These are phyloP conservation scores for Talaromyces adpressus DNA, from an alignment of 495 filamentous ascomycete species.

Conservation along the genomic window DNA sequence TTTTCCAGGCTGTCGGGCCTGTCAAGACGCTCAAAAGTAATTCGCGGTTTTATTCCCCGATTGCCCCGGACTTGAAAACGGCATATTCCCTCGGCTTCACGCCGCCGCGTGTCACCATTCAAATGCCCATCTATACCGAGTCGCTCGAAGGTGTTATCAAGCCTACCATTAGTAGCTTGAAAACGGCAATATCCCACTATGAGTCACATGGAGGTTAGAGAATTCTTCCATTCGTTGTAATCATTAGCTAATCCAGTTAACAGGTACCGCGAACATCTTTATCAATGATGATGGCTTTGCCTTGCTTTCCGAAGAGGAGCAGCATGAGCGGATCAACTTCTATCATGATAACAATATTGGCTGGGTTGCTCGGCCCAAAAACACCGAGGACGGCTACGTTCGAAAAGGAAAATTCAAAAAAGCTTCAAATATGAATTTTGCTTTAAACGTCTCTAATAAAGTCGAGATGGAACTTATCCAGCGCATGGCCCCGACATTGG, in stretches of 20 bases:
- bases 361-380: constrained; percentile 51
- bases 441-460: constrained; percentile 48
- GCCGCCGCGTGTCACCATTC: constrained; percentile 40
- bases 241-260: not conserved
- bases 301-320: constrained; percentile 43
- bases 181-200: constrained; percentile 60
- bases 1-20: constrained; percentile 14
- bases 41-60: constrained; percentile 13
- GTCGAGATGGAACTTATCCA: constrained; percentile 50
- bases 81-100: constrained; percentile 8
- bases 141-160: constrained; percentile 54
- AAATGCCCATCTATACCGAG: constrained; percentile 73
- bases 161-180: constrained; percentile 55
- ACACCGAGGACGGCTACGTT: constrained; percentile 30
- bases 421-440: constrained; percentile 69
- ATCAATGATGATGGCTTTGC: constrained; percentile 44
- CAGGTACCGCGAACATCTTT: constrained; percentile 37
- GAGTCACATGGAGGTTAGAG: constrained; percentile 45
- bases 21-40: constrained; percentile 12
- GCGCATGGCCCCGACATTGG: constrained; percentile 24
- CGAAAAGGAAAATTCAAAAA: constrained; percentile 67
- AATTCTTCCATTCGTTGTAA: not conserved
- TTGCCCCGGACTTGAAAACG: constrained; percentile 11
- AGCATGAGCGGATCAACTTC: constrained; percentile 52
- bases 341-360: constrained; percentile 58